phyloP scores from a whole-genome alignment of 441 rosid species.

The Populus hybrid region DNA sequence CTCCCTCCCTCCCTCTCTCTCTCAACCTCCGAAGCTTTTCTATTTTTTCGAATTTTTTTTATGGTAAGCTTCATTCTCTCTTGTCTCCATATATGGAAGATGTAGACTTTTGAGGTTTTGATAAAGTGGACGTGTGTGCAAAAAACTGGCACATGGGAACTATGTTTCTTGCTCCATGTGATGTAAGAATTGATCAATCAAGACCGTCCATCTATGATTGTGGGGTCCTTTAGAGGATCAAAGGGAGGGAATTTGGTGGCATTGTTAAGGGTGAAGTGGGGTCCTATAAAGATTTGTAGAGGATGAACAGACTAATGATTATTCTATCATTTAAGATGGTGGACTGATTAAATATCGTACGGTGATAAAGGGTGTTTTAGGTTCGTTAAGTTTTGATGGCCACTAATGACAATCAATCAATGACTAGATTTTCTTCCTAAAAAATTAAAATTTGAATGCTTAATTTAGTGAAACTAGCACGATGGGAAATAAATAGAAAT shows the following conservation, averaged over 20 bases:
- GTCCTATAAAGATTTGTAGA: not conserved
- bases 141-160: not conserved
- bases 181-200: not conserved
- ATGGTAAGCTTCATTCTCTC: not conserved
- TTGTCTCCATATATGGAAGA: slow-evolving; percentile 7
- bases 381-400: not conserved
- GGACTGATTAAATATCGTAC: slow-evolving; percentile 1
- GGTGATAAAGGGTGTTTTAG: slow-evolving; percentile 2
- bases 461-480: not conserved
- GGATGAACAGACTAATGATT: slow-evolving; percentile 7
- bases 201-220: not conserved
- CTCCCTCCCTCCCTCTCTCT: not conserved
- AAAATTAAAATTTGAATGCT: too few relatives aligned
- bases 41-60: not conserved
- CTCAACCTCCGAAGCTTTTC: not conserved
- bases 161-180: too few relatives aligned
- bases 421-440: not conserved
- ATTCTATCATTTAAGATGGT: not conserved
- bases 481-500: not conserved
- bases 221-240: not conserved
- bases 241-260: not conserved
- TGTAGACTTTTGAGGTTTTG: not conserved
- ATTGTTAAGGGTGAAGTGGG: not conserved
- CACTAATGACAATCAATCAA: not conserved
- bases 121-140: not conserved